phyloP scores from a whole-genome alignment of 495 filamentous ascomycete species.

The Aspergillus coremiiformis region DNA sequence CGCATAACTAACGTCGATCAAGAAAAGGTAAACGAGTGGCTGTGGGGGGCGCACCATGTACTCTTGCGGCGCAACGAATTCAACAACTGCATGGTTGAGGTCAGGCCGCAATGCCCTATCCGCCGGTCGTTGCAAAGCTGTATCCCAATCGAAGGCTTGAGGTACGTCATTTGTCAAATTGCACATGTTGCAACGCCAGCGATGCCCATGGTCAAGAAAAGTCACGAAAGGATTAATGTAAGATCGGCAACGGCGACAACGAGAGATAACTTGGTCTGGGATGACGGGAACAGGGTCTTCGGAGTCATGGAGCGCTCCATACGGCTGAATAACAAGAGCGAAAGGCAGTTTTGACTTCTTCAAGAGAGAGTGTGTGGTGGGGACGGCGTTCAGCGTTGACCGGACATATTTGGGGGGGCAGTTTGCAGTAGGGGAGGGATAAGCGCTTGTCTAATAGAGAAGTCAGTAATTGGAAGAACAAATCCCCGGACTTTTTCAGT shows the following conservation, averaged over 20 bases:
- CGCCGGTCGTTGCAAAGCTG: slow-evolving; percentile 75
- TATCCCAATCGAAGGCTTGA: slow-evolving; percentile 98
- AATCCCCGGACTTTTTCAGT: neutral
- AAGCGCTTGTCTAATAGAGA: slow-evolving; percentile 73
- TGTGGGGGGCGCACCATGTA: slow-evolving; percentile 99
- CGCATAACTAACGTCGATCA: slow-evolving; percentile 93
- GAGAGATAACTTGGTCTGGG: slow-evolving; percentile 92
- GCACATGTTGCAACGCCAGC: slow-evolving; percentile 99
- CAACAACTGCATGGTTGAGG: slow-evolving; percentile 87
- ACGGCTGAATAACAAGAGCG: slow-evolving; percentile 92
- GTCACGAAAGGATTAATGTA: slow-evolving; percentile 97
- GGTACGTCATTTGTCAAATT: slow-evolving; percentile 98
- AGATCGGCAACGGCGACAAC: slow-evolving; percentile 88
- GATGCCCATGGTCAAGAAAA: slow-evolving; percentile 93
- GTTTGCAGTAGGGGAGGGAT: slow-evolving; percentile 85
- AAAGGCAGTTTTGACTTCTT: slow-evolving; percentile 97
- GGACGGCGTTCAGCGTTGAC: slow-evolving; percentile 87
- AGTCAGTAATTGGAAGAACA: slow-evolving; percentile 22
- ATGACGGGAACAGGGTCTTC: slow-evolving; percentile 89
- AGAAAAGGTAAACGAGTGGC: slow-evolving; percentile 94
- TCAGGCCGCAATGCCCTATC: slow-evolving; percentile 87
- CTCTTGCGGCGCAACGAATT: slow-evolving; percentile 96
- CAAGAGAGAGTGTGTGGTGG: slow-evolving; percentile 80
- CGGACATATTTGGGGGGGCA: slow-evolving; percentile 91
- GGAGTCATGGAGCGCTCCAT: slow-evolving; percentile 81